Conservation (phyloP, 108 stramenopile species). For the Cyclotella sp. region DNA sequence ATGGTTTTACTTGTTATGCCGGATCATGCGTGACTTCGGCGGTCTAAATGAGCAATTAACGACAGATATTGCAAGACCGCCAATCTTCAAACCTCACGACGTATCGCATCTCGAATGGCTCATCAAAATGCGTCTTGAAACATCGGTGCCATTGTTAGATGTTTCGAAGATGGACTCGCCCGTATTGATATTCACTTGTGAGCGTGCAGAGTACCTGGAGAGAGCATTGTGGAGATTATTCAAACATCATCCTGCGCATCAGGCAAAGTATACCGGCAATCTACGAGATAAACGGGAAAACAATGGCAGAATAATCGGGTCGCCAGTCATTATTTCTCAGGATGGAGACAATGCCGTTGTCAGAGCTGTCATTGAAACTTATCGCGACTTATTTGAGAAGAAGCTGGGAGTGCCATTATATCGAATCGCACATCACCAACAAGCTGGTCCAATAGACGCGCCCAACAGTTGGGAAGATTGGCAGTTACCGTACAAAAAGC, state of each 20-base stretch:
- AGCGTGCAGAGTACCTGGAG: constrained; percentile 79
- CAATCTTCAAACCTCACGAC: constrained; percentile 1
- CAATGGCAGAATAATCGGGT: constrained; percentile 56
- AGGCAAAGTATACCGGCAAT: constrained; percentile 17
- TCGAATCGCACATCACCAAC: constrained; percentile 54
- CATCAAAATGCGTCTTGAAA: constrained; percentile 13
- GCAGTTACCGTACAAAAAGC: constrained; percentile 60
- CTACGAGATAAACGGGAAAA: constrained; percentile 7
- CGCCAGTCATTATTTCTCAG: constrained; percentile 81
- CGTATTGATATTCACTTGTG: constrained; percentile 80
- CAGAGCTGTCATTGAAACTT: constrained; percentile 53
- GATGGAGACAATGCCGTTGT: constrained; percentile 75
- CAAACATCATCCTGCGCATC: constrained; percentile 59
- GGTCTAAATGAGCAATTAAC: background rate
- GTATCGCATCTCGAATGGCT: constrained; percentile 3
- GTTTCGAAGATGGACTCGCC: constrained; percentile 60
- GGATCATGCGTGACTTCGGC: constrained; percentile 28
- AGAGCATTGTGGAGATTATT: constrained; percentile 67
- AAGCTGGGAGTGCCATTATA: constrained; percentile 63
- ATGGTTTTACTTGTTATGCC: constrained; percentile 36
- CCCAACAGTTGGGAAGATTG: constrained; percentile 19
- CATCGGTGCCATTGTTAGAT: constrained; percentile 22
- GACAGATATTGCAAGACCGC: constrained; percentile 29
- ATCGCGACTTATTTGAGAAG: constrained; percentile 50
- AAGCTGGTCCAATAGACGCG: constrained; percentile 14